phyloP scores from a whole-genome alignment of 192 early-diverging fungal genomes.

The Mortierella claussenii region DNA sequence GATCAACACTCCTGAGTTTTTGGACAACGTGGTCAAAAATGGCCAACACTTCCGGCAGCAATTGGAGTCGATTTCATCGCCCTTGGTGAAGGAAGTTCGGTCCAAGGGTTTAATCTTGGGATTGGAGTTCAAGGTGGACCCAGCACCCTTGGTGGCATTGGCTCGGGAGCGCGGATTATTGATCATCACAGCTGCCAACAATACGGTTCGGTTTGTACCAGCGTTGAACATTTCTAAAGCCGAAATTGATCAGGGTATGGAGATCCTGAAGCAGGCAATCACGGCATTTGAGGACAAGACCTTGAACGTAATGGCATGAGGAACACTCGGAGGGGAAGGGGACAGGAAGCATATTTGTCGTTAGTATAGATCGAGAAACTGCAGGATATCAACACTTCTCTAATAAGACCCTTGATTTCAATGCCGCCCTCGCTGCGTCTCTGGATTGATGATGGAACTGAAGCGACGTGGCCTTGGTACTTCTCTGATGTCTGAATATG shows the following conservation, averaged over 20 bases:
- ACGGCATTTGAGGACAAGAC: slow-evolving; percentile 43
- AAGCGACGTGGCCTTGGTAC: too few relatives aligned
- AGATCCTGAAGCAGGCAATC: slow-evolving; percentile 76
- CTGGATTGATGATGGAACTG: too few relatives aligned
- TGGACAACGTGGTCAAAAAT: slow-evolving; percentile 71
- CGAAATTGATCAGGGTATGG: slow-evolving; percentile 80
- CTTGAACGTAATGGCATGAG: slow-evolving; percentile 37
- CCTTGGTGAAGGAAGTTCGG: slow-evolving; percentile 79
- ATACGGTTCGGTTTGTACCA: slow-evolving; percentile 94
- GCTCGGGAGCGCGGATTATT: slow-evolving; percentile 88
- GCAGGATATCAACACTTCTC: too few relatives aligned
- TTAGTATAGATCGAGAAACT: too few relatives aligned
- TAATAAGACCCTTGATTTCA: too few relatives aligned
- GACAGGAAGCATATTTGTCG: too few relatives aligned
- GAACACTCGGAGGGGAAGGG: too few relatives aligned
- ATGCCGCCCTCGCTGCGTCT: too few relatives aligned
- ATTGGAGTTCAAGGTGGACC: slow-evolving; percentile 79
- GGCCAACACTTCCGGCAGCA: slow-evolving; percentile 72
- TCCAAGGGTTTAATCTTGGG: slow-evolving; percentile 91
- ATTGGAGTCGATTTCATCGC: slow-evolving; percentile 59
- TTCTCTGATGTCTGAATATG: too few relatives aligned
- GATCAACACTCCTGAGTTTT: slow-evolving; percentile 77
- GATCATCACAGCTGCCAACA: slow-evolving; percentile 85
- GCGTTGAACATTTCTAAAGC: slow-evolving; percentile 83
- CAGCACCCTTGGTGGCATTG: slow-evolving; percentile 73